Conservation (phyloP, 345 rosid species). For the Cardiospermum halicacabum region DNA sequence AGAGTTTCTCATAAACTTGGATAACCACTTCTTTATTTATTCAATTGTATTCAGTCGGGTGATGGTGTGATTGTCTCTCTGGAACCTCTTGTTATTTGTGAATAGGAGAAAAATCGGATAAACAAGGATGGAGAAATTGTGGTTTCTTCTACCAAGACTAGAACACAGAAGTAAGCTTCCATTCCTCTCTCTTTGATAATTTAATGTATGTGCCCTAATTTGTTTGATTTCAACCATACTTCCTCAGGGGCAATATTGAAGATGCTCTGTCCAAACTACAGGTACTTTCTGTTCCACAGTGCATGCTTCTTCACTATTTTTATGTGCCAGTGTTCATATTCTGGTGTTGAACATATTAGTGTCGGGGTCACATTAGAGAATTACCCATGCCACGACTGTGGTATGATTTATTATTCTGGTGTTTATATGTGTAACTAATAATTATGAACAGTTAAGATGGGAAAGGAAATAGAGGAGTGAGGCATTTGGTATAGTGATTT, state of each 20-base stretch:
- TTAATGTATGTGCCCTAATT: constrained; percentile 3
- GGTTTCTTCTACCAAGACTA: constrained; percentile 87
- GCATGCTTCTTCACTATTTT: not conserved
- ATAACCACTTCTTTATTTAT: not conserved
- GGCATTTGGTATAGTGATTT: no score
- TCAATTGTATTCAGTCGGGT: not conserved
- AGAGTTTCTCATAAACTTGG: not conserved
- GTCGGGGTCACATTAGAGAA: not conserved
- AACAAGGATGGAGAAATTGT: constrained; percentile 97
- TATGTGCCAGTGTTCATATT: not conserved
- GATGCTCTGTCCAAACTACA: constrained; percentile 87
- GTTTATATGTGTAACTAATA: no score
- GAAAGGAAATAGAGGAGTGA: no score
- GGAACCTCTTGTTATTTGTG: constrained; percentile 9
- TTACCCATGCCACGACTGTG: not conserved
- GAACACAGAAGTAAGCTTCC: constrained; percentile 75
- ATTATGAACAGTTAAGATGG: no score
- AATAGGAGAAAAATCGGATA: constrained; percentile 92
- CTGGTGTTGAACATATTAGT: not conserved
- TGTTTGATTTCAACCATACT: constrained; percentile 16
- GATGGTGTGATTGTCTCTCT: constrained; percentile 10
- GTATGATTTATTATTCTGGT: no score
- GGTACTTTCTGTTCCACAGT: constrained; percentile 34
- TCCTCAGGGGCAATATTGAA: constrained; percentile 80
- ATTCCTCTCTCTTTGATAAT: not conserved